Conservation (phyloP, 2,329 filamentous ascomycete species). For the Emmonsiellopsis sp. region DNA sequence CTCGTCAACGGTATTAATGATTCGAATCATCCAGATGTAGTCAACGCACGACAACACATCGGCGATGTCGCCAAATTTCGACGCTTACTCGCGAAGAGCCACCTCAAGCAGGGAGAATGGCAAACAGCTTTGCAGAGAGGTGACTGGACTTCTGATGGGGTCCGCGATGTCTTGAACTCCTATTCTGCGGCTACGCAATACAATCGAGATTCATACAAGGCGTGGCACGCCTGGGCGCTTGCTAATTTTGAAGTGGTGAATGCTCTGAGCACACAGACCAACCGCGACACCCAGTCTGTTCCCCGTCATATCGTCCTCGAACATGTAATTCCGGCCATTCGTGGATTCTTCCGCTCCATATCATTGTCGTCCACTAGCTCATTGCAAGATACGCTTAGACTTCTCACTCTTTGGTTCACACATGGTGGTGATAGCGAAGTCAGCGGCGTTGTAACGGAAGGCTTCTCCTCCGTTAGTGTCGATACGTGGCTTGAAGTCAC, state of each 20-base stretch:
- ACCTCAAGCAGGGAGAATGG: constrained; percentile 94
- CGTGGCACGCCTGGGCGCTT: constrained; percentile 97
- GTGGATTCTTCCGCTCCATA: constrained; percentile 96
- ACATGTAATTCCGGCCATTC: constrained; percentile 88
- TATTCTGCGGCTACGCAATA: constrained; percentile 89
- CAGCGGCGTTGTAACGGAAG: constrained; percentile 77
- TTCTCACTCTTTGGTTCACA: constrained; percentile 93
- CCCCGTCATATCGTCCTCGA: constrained; percentile 65
- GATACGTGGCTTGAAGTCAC: constrained; percentile 99
- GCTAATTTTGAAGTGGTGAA: constrained; percentile 99
- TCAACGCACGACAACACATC: constrained; percentile 31
- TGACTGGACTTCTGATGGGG: constrained; percentile 79
- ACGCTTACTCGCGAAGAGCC: constrained; percentile 84
- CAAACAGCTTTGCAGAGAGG: constrained; percentile 75
- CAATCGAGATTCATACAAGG: constrained; percentile 95
- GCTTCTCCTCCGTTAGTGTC: constrained; percentile 83
- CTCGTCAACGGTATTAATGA: constrained; percentile 40
- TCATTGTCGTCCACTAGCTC: constrained; percentile 85
- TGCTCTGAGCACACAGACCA: constrained; percentile 58
- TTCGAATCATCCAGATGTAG: constrained; percentile 30
- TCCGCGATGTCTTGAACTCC: constrained; percentile 80
- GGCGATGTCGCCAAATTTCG: constrained; percentile 49
- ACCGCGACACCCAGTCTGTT: constrained; percentile 45
- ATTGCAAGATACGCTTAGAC: constrained; percentile 83
- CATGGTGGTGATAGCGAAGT: constrained; percentile 86